Conservation (phyloP, 192 early-diverging fungal genomes). For the Cladochytrium replicatum region DNA sequence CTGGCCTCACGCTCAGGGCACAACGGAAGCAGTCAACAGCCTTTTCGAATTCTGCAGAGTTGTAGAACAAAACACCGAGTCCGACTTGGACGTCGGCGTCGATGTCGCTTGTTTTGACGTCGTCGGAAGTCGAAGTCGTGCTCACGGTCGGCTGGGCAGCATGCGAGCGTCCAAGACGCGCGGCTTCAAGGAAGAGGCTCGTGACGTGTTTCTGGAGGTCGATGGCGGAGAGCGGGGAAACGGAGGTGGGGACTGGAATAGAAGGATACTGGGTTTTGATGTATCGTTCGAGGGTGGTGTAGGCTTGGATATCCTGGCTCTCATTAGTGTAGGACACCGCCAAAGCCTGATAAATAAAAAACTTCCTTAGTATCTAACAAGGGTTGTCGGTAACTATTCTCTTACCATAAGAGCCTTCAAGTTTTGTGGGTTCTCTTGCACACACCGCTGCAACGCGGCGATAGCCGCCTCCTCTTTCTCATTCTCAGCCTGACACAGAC, state of each 20-base stretch:
- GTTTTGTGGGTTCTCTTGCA: constrained; percentile 58
- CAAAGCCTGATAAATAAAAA: constrained; percentile 55
- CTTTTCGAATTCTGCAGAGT: constrained; percentile 84
- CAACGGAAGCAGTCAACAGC: constrained; percentile 89
- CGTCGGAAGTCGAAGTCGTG: constrained; percentile 4
- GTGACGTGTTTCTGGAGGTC: constrained; percentile 60
- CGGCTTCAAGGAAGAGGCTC: constrained; percentile 68
- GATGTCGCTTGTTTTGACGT: constrained; percentile 38
- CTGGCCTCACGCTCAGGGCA: constrained; percentile 70
- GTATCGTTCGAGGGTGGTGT: constrained; percentile 80
- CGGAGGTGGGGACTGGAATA: constrained; percentile 22
- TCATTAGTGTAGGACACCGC: constrained; percentile 90
- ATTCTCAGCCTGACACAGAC: constrained; percentile 85
- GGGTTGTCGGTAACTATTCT: too few species aligned
- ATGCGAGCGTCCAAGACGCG: too few species aligned
- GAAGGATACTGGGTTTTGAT: constrained; percentile 67
- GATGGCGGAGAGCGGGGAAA: constrained; percentile 23
- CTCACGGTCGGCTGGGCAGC: too few species aligned
- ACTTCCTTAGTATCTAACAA: too few species aligned
- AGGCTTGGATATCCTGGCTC: constrained; percentile 66
- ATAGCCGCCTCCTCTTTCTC: constrained; percentile 84
- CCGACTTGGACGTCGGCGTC: constrained; percentile 88
- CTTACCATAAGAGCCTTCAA: too few species aligned
- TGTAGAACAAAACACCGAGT: constrained; percentile 86
- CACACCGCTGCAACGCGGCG: constrained; percentile 68